These are phyloP conservation scores for Pseudogymnoascus sp. DNA, from an alignment of 2,329 filamentous ascomycete genomes.

Conservation along the genomic window DNA sequence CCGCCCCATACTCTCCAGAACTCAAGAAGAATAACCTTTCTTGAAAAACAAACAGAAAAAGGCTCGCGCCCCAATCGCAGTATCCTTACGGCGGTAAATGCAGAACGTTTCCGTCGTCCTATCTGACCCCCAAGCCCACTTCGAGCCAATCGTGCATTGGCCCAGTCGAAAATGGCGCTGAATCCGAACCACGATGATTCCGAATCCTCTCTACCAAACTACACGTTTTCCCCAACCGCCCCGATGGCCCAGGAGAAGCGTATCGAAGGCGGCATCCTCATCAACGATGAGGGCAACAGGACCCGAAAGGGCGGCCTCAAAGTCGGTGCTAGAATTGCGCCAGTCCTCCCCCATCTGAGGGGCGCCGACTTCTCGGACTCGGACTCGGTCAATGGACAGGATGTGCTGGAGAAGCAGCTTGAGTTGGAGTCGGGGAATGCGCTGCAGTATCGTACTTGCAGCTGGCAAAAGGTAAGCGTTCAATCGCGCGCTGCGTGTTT, in stretches of 20 bases:
- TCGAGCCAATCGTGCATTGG: conserved; percentile 25
- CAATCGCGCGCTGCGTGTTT: background rate
- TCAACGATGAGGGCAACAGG: conserved; percentile 14
- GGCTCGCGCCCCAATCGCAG: background rate
- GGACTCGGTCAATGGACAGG: conserved; percentile 19
- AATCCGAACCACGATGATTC: conserved; percentile 12
- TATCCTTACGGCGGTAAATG: conserved; percentile 1
- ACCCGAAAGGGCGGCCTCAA: conserved; percentile 13
- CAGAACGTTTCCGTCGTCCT: conserved; percentile 10
- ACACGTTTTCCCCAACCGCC: background rate
- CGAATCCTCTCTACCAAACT: conserved; percentile 9
- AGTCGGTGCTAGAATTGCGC: conserved; percentile 24
- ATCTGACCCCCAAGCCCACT: conserved; percentile 15
- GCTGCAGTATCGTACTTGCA: conserved; percentile 90
- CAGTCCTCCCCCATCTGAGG: conserved; percentile 27
- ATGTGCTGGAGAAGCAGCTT: conserved; percentile 55
- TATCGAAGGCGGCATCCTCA: conserved; percentile 6
- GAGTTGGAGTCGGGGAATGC: conserved; percentile 68
- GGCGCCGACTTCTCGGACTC: conserved; percentile 21
- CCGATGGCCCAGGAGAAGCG: background rate
- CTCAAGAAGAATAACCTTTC: background rate
- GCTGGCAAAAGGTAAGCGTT: conserved; percentile 70
- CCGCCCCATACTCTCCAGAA: background rate
- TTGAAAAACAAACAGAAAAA: background rate
- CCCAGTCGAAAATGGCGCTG: conserved; percentile 29